phyloP scores from a whole-genome alignment of 805 yeast species.

The Metschnikowia hibisci region DNA sequence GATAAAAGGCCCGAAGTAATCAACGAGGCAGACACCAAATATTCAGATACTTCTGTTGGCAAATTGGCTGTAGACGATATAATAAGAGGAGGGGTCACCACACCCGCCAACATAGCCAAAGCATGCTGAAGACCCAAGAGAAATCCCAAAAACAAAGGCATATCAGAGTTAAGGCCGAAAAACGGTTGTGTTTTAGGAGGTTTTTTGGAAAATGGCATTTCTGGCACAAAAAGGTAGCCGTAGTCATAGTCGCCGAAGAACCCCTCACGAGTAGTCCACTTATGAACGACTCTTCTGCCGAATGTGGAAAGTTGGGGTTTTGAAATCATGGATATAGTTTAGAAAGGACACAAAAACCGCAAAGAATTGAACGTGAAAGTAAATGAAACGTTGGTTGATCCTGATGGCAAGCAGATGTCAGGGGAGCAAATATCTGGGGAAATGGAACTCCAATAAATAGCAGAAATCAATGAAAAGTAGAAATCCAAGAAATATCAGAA shows the following conservation, averaged over 20 bases:
- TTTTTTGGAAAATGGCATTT: conserved; percentile 58
- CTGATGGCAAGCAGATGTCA: too few species aligned
- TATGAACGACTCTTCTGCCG: conserved; percentile 27
- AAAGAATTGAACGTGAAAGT: not conserved
- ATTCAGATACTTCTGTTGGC: conserved; percentile 33
- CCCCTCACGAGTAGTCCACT: conserved; percentile 74
- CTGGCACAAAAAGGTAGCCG: conserved; percentile 73
- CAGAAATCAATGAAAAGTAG: too few species aligned
- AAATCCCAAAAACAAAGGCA: conserved; percentile 77
- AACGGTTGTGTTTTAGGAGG: conserved; percentile 64
- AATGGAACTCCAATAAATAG: too few species aligned
- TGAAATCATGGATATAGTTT: conserved; percentile 1
- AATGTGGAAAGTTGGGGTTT: conserved; percentile 6
- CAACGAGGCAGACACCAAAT: conserved; percentile 37
- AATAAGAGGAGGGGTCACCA: conserved; percentile 78
- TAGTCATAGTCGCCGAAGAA: conserved; percentile 86
- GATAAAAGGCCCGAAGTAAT: conserved; percentile 54
- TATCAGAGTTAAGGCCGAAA: conserved; percentile 72
- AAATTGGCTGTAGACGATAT: conserved; percentile 64
- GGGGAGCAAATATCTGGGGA: too few species aligned
- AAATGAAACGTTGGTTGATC: too few species aligned
- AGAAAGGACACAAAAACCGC: too few species aligned
- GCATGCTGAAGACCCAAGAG: conserved; percentile 85
- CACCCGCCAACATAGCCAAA: conserved; percentile 88
- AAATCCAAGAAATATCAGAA: too few species aligned